Conservation (phyloP, 2,329 filamentous ascomycete species). For the Paecilomyces fulvus region DNA sequence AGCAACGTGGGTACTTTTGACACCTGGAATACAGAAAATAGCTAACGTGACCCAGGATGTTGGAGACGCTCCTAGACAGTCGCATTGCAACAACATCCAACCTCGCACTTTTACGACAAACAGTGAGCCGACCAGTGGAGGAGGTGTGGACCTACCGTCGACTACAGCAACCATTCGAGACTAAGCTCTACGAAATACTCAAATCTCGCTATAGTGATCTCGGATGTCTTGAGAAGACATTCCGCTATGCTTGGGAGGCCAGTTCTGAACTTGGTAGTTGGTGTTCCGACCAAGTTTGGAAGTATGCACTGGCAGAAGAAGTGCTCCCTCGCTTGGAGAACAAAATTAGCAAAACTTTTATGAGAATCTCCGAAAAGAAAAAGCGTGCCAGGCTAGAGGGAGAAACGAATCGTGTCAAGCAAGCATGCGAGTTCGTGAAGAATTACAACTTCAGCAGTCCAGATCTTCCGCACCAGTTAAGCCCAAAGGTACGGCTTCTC, state of each 20-base stretch:
- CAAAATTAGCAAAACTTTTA: constrained; percentile 20
- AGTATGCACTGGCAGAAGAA: constrained; percentile 56
- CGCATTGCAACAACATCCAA: constrained; percentile 71
- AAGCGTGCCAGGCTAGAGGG: constrained; percentile 39
- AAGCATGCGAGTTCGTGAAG: constrained; percentile 51
- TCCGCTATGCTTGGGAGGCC: constrained; percentile 52
- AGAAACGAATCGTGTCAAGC: constrained; percentile 49
- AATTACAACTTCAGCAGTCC: constrained; percentile 40
- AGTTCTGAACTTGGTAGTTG: constrained; percentile 66
- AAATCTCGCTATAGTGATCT: constrained; percentile 45
- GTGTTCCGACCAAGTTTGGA: constrained; percentile 79
- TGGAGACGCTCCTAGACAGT: constrained; percentile 71
- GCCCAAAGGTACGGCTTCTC: constrained; percentile 63
- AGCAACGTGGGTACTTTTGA: constrained; percentile 39
- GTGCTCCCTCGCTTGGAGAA: constrained; percentile 55
- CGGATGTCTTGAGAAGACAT: constrained; percentile 46
- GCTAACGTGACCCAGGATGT: constrained; percentile 37
- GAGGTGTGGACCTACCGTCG: constrained; percentile 50
- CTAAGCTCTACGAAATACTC: constrained; percentile 55
- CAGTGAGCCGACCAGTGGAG: constrained; percentile 52
- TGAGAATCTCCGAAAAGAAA: constrained; percentile 1
- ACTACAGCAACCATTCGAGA: constrained; percentile 49
- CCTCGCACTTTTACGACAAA: constrained; percentile 49
- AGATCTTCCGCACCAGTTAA: constrained; percentile 43
- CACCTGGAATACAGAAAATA: not conserved